Evolutionary conservation across 1,139 yeast species (phyloP).

Genomic region (Debaryomyces sp.): DNA sequence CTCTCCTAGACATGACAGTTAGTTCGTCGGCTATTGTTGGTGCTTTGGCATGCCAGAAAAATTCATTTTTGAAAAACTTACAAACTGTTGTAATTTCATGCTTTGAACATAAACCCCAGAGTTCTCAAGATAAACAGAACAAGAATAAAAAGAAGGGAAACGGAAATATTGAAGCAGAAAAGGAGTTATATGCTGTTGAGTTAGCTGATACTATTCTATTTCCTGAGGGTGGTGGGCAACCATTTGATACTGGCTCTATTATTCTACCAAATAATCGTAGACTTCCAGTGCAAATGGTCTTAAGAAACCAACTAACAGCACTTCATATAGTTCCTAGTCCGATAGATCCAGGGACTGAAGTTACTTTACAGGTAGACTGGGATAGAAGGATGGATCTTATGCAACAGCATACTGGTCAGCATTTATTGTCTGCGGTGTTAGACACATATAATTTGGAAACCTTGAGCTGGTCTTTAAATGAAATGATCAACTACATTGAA

Average conservation of each 20-base stretch:
- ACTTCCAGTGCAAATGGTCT: slow-evolving; percentile 56
- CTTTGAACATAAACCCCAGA: slow-evolving; percentile 40
- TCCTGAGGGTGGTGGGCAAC: slow-evolving; percentile 95
- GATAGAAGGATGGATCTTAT: slow-evolving; percentile 71
- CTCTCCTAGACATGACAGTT: background rate
- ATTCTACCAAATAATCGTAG: slow-evolving; percentile 28
- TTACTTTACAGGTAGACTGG: slow-evolving; percentile 70
- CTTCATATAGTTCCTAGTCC: slow-evolving; percentile 61
- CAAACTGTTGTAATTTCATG: slow-evolving; percentile 69
- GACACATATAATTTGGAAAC: slow-evolving; percentile 68
- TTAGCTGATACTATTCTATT: slow-evolving; percentile 76
- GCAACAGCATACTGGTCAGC: slow-evolving; percentile 96
- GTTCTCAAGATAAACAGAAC: slow-evolving; percentile 42
- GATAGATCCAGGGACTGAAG: slow-evolving; percentile 58
- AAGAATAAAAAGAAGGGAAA: slow-evolving; percentile 26
- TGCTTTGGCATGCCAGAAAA: slow-evolving; percentile 77
- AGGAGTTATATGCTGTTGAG: slow-evolving; percentile 58
- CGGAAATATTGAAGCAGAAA: slow-evolving; percentile 15
- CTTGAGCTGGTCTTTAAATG: slow-evolving; percentile 84
- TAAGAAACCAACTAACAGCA: slow-evolving; percentile 71
- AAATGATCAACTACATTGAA: slow-evolving; percentile 71
- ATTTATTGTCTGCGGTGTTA: slow-evolving; percentile 74
- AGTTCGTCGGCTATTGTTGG: slow-evolving; percentile 65
- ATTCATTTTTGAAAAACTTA: slow-evolving; percentile 67
- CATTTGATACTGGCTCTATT: slow-evolving; percentile 63